Evolutionary conservation across 164 flowering plant genomes (phyloP), one percentile per base, ranked within the genome.

Genomic region (Sedum album): DNA sequence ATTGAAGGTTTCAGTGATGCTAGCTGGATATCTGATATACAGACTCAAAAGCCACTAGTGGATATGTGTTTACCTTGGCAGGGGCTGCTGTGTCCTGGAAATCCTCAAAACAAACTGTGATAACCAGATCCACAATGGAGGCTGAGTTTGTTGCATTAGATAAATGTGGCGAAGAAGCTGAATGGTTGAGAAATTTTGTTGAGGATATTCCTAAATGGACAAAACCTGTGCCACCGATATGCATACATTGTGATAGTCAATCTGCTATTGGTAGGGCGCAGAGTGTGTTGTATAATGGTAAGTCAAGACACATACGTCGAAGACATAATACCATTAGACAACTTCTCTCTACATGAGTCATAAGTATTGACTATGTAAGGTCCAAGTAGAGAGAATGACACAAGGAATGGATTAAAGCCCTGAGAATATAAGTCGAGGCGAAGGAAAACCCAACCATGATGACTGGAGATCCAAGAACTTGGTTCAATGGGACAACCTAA

Each of bases 1-100:
- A 31, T 66, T 2, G 68, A 46, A 66, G 68, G 68, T 15, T 66
- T 41, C 31, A 46, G 38, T 46, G 68, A 66, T 41, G 68, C 68
- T 2, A 66, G 46, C 36, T 66, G 55, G 68, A 66, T 66, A 7
- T 66, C 20, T 25, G 68, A 44, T 44, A 15, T 31, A 26, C 20
- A 41, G 31, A 66, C 8, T 21, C 33, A 21, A 39, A 20, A 46
- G 42, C 68, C 30, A 66, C 68, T 1, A 66, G 68, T 66, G 68
- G 68, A 23, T 66, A 66, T 26, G 57, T 66, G 0, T 66, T 66
- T n/a, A 66, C 68, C 3, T 10, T 44, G 25, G 36, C 36, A 23
- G 68, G 57, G 6, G 68, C 53, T 23, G 68, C 55, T 8, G 53
- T 66, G 33, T 66, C 68, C 4, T 66, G 68, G 57, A 66, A 46